Evolutionary conservation across 148 eudicot genomes (phyloP).

Genomic region (Diospyros lotus): DNA sequence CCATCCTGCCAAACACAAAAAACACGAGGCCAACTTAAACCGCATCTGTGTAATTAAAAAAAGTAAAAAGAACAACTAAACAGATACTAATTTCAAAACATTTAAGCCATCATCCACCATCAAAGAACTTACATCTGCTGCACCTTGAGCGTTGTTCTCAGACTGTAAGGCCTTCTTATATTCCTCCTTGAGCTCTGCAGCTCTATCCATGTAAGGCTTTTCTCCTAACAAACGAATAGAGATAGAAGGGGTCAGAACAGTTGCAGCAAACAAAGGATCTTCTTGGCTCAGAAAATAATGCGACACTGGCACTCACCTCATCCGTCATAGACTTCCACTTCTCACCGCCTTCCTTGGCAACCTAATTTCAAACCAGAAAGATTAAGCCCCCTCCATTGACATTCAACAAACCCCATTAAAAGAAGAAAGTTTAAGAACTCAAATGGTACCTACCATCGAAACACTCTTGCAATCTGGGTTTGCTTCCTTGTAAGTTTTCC

Average conservation of each 20-base stretch:
- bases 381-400: neutral
- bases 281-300: neutral
- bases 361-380: constrained; percentile 24
- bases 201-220: constrained; percentile 59
- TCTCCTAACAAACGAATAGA: constrained; percentile 46
- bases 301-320: constrained; percentile 44
- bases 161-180: constrained; percentile 52
- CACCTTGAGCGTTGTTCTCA: constrained; percentile 37
- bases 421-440: neutral
- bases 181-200: constrained; percentile 70
- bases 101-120: too few species aligned
- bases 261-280: neutral
- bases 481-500: constrained; percentile 67
- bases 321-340: constrained; percentile 84
- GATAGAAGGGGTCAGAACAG: neutral
- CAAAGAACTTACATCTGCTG: constrained; percentile 32
- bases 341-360: constrained; percentile 84
- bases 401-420: neutral
- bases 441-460: constrained; percentile 30
- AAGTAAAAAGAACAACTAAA: neutral
- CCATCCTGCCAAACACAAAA: constrained; percentile 21
- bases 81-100: neutral
- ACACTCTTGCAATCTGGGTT: constrained; percentile 72
- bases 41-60: neutral
- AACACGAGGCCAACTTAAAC: neutral